phyloP scores from a whole-genome alignment of 2,329 filamentous ascomycete genomes.

The Pseudogymnoascus sp. region DNA sequence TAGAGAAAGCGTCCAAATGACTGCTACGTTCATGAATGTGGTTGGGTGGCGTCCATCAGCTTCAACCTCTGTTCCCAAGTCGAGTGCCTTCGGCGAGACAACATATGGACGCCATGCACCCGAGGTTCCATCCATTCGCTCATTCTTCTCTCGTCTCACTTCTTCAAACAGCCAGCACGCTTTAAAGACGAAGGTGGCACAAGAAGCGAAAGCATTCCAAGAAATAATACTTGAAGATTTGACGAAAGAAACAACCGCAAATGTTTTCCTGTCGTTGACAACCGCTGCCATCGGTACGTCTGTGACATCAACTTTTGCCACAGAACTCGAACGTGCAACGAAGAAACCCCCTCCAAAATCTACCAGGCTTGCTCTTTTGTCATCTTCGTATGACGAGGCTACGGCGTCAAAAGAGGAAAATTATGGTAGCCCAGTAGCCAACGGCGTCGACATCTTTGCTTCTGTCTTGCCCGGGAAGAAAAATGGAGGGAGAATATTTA shows the following conservation, averaged over 20 bases:
- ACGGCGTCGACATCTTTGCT: conserved; percentile 71
- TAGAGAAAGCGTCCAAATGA: conserved; percentile 82
- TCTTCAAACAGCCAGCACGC: conserved; percentile 42
- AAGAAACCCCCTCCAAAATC: conserved; percentile 91
- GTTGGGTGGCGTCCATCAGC: conserved; percentile 72
- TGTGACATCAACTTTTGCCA: conserved; percentile 62
- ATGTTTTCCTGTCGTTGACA: conserved; percentile 82
- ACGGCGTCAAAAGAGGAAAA: conserved; percentile 43
- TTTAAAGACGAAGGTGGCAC: conserved; percentile 46
- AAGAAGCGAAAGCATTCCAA: conserved; percentile 55
- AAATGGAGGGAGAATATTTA: conserved; percentile 78
- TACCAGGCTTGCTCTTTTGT: conserved; percentile 79
- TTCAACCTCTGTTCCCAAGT: conserved; percentile 23
- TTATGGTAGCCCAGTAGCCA: conserved; percentile 37
- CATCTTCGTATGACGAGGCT: conserved; percentile 82
- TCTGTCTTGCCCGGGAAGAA: conserved; percentile 84
- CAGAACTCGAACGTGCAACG: conserved; percentile 87
- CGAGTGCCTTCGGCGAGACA: conserved; percentile 12
- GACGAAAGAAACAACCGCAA: conserved; percentile 59
- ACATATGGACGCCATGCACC: conserved; percentile 39
- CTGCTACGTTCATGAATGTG: conserved; percentile 80
- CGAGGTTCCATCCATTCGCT: conserved; percentile 57
- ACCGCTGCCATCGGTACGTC: conserved; percentile 74
- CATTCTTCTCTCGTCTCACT: conserved; percentile 74
- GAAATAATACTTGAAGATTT: conserved; percentile 61